phyloP scores from a whole-genome alignment of 768 basidiomycete genomes.

The Chlorophyllum brunneum region DNA sequence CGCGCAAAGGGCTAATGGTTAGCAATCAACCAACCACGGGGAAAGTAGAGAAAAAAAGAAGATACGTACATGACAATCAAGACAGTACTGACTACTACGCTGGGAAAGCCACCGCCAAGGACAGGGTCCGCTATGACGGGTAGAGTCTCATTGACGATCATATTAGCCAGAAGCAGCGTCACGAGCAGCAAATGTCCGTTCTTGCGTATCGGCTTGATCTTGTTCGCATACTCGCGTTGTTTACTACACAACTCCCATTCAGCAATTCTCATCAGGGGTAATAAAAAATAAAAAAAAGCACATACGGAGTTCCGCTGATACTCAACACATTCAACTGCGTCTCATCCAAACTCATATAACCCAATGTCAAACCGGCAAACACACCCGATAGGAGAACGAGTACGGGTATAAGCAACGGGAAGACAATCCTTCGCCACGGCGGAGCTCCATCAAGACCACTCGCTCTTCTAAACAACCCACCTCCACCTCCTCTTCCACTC shows the following conservation, averaged over 20 bases:
- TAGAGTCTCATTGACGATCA: conserved; percentile 88
- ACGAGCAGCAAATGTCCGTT: conserved; percentile 82
- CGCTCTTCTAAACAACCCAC: conserved; percentile 20
- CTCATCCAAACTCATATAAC: conserved; percentile 91
- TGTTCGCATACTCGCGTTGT: conserved; percentile 76
- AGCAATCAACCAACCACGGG: not conserved
- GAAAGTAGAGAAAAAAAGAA: not conserved
- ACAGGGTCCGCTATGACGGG: conserved; percentile 80
- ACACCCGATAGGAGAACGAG: conserved; percentile 80
- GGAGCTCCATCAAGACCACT: conserved; percentile 26
- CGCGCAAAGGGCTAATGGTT: conserved; percentile 4
- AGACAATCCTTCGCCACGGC: conserved; percentile 30
- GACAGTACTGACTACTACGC: conserved; percentile 79
- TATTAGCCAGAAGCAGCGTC: conserved; percentile 80
- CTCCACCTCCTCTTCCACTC: not conserved
- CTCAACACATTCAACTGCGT: conserved; percentile 87
- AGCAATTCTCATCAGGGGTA: not conserved
- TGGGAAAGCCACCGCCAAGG: conserved; percentile 73
- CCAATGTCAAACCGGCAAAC: conserved; percentile 89
- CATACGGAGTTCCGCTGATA: conserved; percentile 80
- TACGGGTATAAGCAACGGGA: conserved; percentile 68
- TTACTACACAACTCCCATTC: conserved; percentile 37
- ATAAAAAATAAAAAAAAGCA: conserved; percentile 4
- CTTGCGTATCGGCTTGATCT: conserved; percentile 83
- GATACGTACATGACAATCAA: conserved; percentile 80